These are phyloP conservation scores for Penicillium paradoxum DNA, from an alignment of 495 filamentous ascomycete genomes.

Conservation along the genomic window DNA sequence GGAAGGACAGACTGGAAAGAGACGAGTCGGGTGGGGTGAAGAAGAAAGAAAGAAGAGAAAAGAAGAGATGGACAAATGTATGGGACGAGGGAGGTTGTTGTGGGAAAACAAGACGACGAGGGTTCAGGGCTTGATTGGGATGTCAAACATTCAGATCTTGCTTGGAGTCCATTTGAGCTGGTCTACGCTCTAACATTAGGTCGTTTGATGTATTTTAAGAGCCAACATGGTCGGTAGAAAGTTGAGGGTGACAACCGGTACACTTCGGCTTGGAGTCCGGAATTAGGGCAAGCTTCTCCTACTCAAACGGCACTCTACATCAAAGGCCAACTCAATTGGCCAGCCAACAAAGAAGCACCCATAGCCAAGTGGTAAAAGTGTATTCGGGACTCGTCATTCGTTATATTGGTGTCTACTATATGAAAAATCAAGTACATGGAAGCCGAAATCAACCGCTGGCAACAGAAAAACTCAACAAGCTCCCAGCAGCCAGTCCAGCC, in stretches of 20 bases:
- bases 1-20: not conserved
- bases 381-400: not conserved
- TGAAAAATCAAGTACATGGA: not conserved
- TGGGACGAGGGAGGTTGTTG: not conserved
- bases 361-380: not conserved
- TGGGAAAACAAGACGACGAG: not conserved
- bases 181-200: not conserved
- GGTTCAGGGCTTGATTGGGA: not conserved
- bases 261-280: not conserved
- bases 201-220: not conserved
- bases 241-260: not conserved
- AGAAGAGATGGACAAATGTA: not conserved
- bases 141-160: too few relatives aligned
- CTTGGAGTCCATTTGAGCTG: not conserved
- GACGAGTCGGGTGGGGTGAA: not conserved
- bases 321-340: not conserved
- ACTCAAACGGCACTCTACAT: not conserved
- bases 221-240: not conserved
- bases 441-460: slow-evolving; percentile 25
- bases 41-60: not conserved
- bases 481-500: slow-evolving; percentile 75
- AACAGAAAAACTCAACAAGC: slow-evolving; percentile 79
- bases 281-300: not conserved
- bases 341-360: not conserved
- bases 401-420: not conserved